phyloP scores from a whole-genome alignment of 495 filamentous ascomycete species.

The Lineolata rhizophorae region DNA sequence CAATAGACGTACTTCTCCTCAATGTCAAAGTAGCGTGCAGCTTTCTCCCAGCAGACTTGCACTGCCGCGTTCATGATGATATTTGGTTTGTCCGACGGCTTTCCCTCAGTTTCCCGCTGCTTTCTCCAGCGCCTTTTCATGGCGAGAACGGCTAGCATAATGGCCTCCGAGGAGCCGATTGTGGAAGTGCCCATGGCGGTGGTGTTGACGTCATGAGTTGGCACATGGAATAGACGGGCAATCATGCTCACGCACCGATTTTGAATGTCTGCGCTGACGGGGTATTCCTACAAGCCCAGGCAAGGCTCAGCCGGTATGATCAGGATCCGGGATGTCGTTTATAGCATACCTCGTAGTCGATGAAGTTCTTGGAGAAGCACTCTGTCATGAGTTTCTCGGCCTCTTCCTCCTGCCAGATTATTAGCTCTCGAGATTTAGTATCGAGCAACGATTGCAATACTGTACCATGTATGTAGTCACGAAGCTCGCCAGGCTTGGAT shows the following conservation, averaged over 20 bases:
- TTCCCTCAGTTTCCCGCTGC: conserved; percentile 53
- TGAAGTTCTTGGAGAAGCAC: conserved; percentile 75
- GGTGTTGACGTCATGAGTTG: conserved; percentile 23
- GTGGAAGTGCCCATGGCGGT: conserved; percentile 66
- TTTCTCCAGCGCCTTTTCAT: conserved; percentile 96
- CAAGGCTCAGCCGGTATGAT: background rate
- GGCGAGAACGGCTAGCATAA: conserved; percentile 72
- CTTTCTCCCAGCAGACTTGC: conserved; percentile 94
- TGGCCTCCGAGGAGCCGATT: conserved; percentile 71
- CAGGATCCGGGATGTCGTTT: background rate
- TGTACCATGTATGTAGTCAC: conserved; percentile 73
- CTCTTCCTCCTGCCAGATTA: conserved; percentile 45
- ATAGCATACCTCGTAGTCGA: conserved; percentile 9
- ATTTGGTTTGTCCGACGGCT: conserved; percentile 55
- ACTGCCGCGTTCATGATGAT: conserved; percentile 84
- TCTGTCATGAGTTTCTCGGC: conserved; percentile 82
- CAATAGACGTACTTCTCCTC: conserved; percentile 79
- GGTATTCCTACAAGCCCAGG: conserved; percentile 83
- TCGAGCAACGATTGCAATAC: background rate
- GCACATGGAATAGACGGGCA: conserved; percentile 64
- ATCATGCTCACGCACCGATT: conserved; percentile 90
- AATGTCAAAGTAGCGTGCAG: conserved; percentile 80
- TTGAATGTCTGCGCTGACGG: conserved; percentile 72
- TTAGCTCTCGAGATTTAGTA: conserved; percentile 1
- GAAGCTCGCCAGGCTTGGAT: conserved; percentile 46